Evolutionary conservation across 2,329 filamentous ascomycete genomes (phyloP), one percentile per base, ranked within the genome.

Genomic region (Aspergillus sp.): DNA sequence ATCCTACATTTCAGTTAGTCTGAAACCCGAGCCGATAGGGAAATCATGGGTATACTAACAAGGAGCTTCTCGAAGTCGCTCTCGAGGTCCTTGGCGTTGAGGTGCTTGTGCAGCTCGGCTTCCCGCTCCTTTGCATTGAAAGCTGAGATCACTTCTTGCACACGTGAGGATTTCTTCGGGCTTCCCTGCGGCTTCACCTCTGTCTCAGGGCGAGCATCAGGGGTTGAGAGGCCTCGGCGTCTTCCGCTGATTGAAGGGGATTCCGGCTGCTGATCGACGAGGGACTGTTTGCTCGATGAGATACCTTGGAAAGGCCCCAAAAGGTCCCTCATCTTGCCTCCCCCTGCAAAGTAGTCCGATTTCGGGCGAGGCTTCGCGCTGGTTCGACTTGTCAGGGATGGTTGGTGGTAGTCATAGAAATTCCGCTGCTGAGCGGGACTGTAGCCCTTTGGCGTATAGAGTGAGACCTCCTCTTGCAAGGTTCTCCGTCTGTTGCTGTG

Each of bases 71-170:
- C 85, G 58, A 88, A 88, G 48, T 84, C 84, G 49, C 76, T 79
- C 64, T 90, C 88, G 5, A 85, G 78, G n/a, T 80, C 76, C 62
- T 82, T 82, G 0, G 78, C 75, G 63, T 85, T 71, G 55, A 83
- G 60, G 57, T 73, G 71, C 50, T 76, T 77, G 64, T 71, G 68
- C 17, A 74, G 64, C 71, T 80, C 67, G 61, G 74, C 74, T 71
- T 80, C 74, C 43, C 77, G 77, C 60, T 77, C 76, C 66, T 82
- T 86, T 36, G 81, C 78, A 65, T 85, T 85, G 62, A 88, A 82
- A 4, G 78, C 82, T 38, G 85, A 84, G n/a, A 88, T 85, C 13
- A 84, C 85, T 61, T 85, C 85, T 76, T 87, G 83, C 20, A 88
- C 85, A 48, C 84, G 80, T 58, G 77, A 80, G 54, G 80, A 78